Evolutionary conservation across 257 asterid species (phyloP).

Genomic region (Capsicum chinense): DNA sequence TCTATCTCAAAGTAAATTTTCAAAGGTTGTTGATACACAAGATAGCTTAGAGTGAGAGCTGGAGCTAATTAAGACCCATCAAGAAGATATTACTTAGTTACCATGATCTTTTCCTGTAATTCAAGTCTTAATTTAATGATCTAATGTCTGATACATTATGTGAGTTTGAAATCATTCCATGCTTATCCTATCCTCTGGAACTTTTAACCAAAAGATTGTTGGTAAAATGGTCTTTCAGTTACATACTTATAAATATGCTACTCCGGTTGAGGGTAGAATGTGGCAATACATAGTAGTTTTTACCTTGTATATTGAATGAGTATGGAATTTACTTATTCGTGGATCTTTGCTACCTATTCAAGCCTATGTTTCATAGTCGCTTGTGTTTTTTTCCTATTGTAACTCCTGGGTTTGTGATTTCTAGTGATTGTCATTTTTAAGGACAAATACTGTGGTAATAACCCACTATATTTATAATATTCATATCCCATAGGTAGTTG

Average conservation of each 20-base stretch:
- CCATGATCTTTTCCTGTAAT: constrained; percentile 17
- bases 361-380: background rate
- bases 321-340: too few relatives aligned
- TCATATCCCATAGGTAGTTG: constrained; percentile 18
- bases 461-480: background rate
- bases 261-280: background rate
- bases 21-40: constrained; percentile 90
- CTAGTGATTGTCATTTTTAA: background rate
- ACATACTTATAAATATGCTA: background rate
- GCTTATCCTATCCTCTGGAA: constrained; percentile 14
- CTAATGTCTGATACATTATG: constrained; percentile 27
- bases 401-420: constrained; percentile 16
- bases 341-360: background rate
- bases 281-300: too few relatives aligned
- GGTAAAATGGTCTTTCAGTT: background rate
- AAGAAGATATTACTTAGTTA: constrained; percentile 69
- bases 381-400: background rate
- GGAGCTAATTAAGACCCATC: constrained; percentile 96
- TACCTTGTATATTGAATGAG: too few relatives aligned
- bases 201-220: background rate
- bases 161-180: constrained; percentile 22
- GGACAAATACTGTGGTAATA: background rate
- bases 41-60: constrained; percentile 81
- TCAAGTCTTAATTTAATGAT: background rate
- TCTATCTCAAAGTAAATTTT: constrained; percentile 79